phyloP scores from a whole-genome alignment of 768 basidiomycete species.

The Mycena floridula region DNA sequence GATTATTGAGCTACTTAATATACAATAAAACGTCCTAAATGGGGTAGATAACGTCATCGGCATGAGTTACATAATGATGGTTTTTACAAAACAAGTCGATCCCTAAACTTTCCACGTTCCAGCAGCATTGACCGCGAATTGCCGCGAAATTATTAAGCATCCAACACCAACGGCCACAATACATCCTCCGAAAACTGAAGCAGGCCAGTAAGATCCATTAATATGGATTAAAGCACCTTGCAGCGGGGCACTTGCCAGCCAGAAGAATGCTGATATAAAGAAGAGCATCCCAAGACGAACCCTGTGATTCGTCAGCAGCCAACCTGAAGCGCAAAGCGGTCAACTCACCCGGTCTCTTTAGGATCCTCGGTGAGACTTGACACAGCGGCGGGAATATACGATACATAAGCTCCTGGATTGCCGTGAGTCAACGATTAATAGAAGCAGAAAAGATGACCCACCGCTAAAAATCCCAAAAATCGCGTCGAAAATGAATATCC shows the following conservation, averaged over 20 bases:
- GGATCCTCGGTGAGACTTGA: constrained; percentile 4
- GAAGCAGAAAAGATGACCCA: not conserved
- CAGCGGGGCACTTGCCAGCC: constrained; percentile 13
- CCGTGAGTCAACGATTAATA: not conserved
- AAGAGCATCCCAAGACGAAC: constrained; percentile 12
- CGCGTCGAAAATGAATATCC: constrained; percentile 10
- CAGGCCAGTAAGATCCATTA: constrained; percentile 8
- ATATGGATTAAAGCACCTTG: constrained; percentile 11
- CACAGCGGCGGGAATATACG: constrained; percentile 4
- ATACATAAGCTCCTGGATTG: constrained; percentile 6
- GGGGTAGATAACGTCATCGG: no score
- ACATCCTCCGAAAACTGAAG: constrained; percentile 10
- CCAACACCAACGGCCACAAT: constrained; percentile 8
- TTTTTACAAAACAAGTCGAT: no score
- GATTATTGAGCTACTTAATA: no score
- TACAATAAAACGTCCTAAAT: no score
- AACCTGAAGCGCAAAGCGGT: not conserved
- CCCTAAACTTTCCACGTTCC: constrained; percentile 4
- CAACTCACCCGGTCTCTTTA: constrained; percentile 4
- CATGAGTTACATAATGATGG: no score
- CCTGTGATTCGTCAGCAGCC: not conserved
- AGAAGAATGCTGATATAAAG: constrained; percentile 12
- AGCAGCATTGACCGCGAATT: constrained; percentile 1
- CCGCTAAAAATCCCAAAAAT: constrained; percentile 12
- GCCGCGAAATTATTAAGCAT: constrained; percentile 7